phyloP scores from a whole-genome alignment of 495 filamentous ascomycete genomes.

The Patellaria atrata region DNA sequence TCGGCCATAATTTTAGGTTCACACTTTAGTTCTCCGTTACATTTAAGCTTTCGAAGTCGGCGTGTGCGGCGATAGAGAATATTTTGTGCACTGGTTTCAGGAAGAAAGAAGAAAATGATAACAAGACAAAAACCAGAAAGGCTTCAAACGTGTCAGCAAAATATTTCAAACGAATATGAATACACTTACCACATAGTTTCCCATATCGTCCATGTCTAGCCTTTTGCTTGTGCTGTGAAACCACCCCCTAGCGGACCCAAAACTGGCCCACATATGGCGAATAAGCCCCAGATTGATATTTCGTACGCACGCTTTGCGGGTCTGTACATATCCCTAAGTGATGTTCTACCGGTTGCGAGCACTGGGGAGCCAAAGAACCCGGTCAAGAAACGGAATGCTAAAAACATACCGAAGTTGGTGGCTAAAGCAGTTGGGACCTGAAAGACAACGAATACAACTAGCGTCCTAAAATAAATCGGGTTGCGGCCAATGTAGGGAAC shows the following conservation, averaged over 20 bases:
- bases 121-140: conserved; percentile 26
- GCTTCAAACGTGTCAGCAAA: too few relatives aligned
- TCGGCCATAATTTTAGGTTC: conserved; percentile 24
- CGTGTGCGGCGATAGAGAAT: conserved; percentile 27
- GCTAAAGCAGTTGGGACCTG: conserved; percentile 33
- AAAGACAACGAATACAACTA: conserved; percentile 38
- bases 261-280: conserved; percentile 29
- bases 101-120: conserved; percentile 28
- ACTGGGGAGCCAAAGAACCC: conserved; percentile 39
- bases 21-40: conserved; percentile 24
- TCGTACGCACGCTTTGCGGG: conserved; percentile 26
- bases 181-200: conserved; percentile 30
- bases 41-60: conserved; percentile 25
- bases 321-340: conserved; percentile 33
- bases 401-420: conserved; percentile 36
- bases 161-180: too few relatives aligned
- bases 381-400: conserved; percentile 40
- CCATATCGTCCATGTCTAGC: conserved; percentile 31
- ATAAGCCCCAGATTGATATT: conserved; percentile 23
- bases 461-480: conserved; percentile 34
- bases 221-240: conserved; percentile 24
- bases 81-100: conserved; percentile 28
- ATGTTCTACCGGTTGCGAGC: conserved; percentile 38
- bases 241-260: conserved; percentile 33
- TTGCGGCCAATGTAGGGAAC: conserved; percentile 37